Evolutionary conservation across 805 yeast genomes (phyloP).

Genomic region (Saccharomycopsis malanga): DNA sequence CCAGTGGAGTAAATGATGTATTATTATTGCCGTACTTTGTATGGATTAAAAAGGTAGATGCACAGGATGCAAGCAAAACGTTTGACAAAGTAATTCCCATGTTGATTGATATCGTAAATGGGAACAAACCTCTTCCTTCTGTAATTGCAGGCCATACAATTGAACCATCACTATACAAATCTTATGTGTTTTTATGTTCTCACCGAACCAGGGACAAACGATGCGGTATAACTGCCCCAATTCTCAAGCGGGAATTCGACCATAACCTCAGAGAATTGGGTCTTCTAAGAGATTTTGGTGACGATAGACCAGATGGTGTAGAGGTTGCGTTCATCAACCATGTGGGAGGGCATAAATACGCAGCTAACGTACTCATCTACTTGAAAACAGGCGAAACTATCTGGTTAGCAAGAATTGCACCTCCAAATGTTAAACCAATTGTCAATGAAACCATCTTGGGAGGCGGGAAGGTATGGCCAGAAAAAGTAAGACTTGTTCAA

Average conservation of each 20-base stretch:
- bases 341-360: slow-evolving; percentile 93
- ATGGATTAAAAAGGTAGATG: slow-evolving; percentile 50
- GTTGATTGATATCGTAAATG: slow-evolving; percentile 32
- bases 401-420: slow-evolving; percentile 85
- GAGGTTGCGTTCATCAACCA: slow-evolving; percentile 69
- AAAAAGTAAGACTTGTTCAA: slow-evolving; percentile 54
- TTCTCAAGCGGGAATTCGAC: slow-evolving; percentile 75
- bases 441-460: slow-evolving; percentile 68
- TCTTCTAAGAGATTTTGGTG: slow-evolving; percentile 69
- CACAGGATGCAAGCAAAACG: slow-evolving; percentile 37
- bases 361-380: slow-evolving; percentile 82
- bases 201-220: slow-evolving; percentile 87
- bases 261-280: slow-evolving; percentile 62
- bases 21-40: slow-evolving; percentile 68
- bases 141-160: slow-evolving; percentile 29
- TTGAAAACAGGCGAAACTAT: slow-evolving; percentile 65
- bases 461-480: slow-evolving; percentile 65
- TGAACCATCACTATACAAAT: slow-evolving; percentile 33
- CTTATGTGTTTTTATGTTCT: slow-evolving; percentile 73
- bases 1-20: slow-evolving; percentile 42
- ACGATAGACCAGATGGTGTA: slow-evolving; percentile 69
- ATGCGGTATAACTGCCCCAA: slow-evolving; percentile 92
- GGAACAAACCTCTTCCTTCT: slow-evolving; percentile 24
- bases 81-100: slow-evolving; percentile 39
- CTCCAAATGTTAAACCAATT: slow-evolving; percentile 65